Conservation (phyloP, 495 filamentous ascomycete genomes). For the Cercophora scortea region DNA sequence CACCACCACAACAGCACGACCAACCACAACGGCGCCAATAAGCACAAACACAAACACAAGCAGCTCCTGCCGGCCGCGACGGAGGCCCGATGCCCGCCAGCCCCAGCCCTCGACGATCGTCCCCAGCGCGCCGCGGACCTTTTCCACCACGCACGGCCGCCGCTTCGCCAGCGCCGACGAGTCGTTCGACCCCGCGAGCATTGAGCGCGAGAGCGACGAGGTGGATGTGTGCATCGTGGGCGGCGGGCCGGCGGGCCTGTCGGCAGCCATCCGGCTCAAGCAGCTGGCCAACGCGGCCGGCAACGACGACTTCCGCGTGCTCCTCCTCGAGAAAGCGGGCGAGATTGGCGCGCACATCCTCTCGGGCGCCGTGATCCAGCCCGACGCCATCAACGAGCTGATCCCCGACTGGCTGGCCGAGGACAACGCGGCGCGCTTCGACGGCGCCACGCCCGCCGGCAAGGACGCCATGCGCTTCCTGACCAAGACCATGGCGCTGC, state of each 20-base stretch:
- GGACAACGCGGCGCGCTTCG: slow-evolving; percentile 77
- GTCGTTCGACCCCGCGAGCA: slow-evolving; percentile 59
- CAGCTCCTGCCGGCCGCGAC: not conserved
- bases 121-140: not conserved
- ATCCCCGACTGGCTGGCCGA: slow-evolving; percentile 89
- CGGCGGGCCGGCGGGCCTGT: slow-evolving; percentile 86
- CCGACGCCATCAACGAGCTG: slow-evolving; percentile 79
- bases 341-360: slow-evolving; percentile 93
- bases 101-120: not conserved
- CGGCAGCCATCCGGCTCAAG: slow-evolving; percentile 89
- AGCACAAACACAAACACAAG: too few species aligned
- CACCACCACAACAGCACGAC: too few species aligned
- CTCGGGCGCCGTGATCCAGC: slow-evolving; percentile 92
- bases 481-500: slow-evolving; percentile 70
- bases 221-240: slow-evolving; percentile 97
- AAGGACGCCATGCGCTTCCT: slow-evolving; percentile 89
- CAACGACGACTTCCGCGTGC: slow-evolving; percentile 89
- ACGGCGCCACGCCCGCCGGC: slow-evolving; percentile 72
- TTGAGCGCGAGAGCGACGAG: slow-evolving; percentile 83
- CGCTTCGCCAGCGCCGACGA: slow-evolving; percentile 47
- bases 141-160: slow-evolving; percentile 38
- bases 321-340: slow-evolving; percentile 90
- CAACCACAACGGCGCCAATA: too few species aligned
- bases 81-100: slow-evolving; percentile 1
- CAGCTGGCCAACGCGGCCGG: slow-evolving; percentile 93